Evolutionary conservation across 345 rosid genomes (phyloP), one percentile per base, ranked within the genome.

Genomic region (Melaleuca quinquenervia): DNA sequence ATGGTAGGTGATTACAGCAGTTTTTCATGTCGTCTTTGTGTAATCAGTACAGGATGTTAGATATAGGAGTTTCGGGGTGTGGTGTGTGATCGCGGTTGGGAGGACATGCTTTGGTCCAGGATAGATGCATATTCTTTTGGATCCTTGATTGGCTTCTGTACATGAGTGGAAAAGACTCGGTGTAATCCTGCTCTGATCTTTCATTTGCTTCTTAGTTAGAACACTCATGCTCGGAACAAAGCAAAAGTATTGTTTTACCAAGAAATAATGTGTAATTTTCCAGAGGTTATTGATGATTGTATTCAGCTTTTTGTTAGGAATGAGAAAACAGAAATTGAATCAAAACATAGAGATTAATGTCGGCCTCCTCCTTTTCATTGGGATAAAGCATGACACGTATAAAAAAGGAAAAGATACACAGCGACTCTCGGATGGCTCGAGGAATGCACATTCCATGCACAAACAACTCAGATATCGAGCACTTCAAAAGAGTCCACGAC

Each of bases 401-500:
- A 62, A 62, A 62, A 41, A 62, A 62, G 75, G 44, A 14, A 62
- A 62, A 62, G 29, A 62, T 62, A 62, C 11, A 14, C 29, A 2
- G 11, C 21, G 7, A 29, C 75, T 14, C 44, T 62, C 32, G 41
- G 75, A 29, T 7, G 22, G 75, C 6, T 11, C 29, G 36, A 6
- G 75, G 36, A 29, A 27, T 62, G 21, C 75, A 15, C 10, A 3
- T 41, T 41, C 41, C 41, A 41, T 41, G 41, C 41, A 41, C 41
- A 41, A 41, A 41, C 41, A 41, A 7, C 16, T 94, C 90, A 93
- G 85, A 93, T 92, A 44, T 95, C 89, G 52, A 94, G 91, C 88
- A 94, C 89, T 89, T 85, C 90, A 92, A 93, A 93, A 84, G 98
- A 94, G 88, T 95, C 97, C 5, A 96, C 96, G 8, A 94, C 96